Evolutionary conservation across 106 monocot genomes (phyloP).

Genomic region (Platanthera zijinensis): DNA sequence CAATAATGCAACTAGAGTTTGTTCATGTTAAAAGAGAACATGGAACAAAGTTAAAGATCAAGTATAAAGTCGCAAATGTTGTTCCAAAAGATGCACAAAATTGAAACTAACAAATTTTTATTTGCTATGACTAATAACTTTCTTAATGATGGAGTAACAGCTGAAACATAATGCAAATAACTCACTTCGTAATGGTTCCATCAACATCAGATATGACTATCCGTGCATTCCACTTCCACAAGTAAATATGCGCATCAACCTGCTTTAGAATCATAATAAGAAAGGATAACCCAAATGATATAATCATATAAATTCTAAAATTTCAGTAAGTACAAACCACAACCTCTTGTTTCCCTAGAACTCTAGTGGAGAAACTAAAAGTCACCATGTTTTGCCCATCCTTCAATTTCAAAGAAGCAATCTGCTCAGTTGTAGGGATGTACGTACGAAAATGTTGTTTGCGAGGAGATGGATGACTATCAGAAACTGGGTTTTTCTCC

Average conservation of each 20-base stretch:
- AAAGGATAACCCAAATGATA: constrained; percentile 4
- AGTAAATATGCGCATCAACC: constrained; percentile 92
- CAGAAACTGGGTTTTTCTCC: constrained; percentile 26
- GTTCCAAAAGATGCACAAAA: neutral
- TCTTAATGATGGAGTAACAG: neutral
- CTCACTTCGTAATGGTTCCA: constrained; percentile 97
- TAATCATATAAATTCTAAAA: neutral
- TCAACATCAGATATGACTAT: constrained; percentile 99
- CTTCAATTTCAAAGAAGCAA: constrained; percentile 78
- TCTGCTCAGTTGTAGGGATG: constrained; percentile 78
- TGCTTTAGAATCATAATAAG: constrained; percentile 24
- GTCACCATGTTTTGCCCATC: constrained; percentile 84
- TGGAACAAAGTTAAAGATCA: neutral
- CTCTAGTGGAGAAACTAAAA: constrained; percentile 88
- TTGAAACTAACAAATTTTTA: neutral
- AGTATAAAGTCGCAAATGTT: neutral
- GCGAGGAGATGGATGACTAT: constrained; percentile 36
- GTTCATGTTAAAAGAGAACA: neutral
- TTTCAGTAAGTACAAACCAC: neutral
- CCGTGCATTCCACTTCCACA: constrained; percentile 98
- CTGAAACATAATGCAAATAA: neutral
- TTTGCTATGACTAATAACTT: neutral
- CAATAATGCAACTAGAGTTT: neutral
- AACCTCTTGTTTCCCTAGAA: constrained; percentile 86
- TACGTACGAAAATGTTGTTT: constrained; percentile 70